Evolutionary conservation across 805 yeast genomes (phyloP).

Genomic region (Starmera caribaea): DNA sequence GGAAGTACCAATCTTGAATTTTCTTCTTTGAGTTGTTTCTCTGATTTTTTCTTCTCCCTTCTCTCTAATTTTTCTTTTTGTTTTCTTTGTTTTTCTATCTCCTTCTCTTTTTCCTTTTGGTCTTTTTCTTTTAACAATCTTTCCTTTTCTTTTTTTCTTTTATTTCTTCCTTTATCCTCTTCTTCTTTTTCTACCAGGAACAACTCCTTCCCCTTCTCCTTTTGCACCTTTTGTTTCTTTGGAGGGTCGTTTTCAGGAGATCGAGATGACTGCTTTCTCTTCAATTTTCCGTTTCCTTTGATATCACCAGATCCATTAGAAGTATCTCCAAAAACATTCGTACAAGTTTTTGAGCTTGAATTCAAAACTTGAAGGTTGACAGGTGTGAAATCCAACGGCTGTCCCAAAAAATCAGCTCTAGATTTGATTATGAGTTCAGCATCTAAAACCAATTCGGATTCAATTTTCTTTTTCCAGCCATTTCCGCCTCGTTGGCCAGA

Average conservation of each 20-base stretch:
- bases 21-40: constrained; percentile 5
- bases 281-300: background rate
- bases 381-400: constrained; percentile 4
- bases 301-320: too few species aligned
- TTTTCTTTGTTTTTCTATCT: background rate
- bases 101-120: background rate
- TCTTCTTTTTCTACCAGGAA: background rate
- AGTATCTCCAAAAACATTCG: background rate
- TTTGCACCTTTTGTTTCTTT: background rate
- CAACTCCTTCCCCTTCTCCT: too few species aligned
- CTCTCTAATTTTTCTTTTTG: background rate
- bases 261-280: background rate
- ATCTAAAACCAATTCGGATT: constrained; percentile 59
- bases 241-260: background rate
- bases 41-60: constrained; percentile 3
- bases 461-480: constrained; percentile 53
- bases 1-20: background rate
- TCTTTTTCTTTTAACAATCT: background rate
- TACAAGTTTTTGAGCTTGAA: background rate
- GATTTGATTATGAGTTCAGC: constrained; percentile 42
- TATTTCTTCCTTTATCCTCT: background rate
- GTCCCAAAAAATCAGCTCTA: constrained; percentile 11
- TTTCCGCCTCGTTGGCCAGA: constrained; percentile 31
- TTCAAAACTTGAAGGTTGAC: constrained; percentile 1
- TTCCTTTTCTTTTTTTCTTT: background rate